A percentile compares a stretch with the other conserved stretches of the same genome.
These are phyloP conservation scores for Myxozyma neglecta DNA, from an alignment of 805 yeast genomes.

Conservation along the genomic window DNA sequence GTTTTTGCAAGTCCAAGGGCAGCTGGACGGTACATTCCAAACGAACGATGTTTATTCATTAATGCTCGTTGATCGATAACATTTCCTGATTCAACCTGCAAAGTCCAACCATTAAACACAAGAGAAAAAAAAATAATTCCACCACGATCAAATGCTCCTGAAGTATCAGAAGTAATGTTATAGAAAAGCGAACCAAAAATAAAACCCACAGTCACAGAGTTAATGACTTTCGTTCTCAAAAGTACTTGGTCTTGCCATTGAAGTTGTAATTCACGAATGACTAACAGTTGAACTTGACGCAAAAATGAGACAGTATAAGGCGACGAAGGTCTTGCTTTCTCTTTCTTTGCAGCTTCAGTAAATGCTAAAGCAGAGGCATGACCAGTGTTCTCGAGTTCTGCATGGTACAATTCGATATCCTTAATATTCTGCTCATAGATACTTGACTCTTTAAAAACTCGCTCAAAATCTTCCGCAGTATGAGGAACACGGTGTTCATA, in stretches of 20 bases:
- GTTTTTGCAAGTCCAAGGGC: conserved; percentile 67
- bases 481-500: conserved; percentile 51
- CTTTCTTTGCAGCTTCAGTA: conserved; percentile 14
- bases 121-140: conserved; percentile 55
- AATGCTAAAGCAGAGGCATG: conserved; percentile 18
- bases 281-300: conserved; percentile 19
- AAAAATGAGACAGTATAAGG: conserved; percentile 32
- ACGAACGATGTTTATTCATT: conserved; percentile 59
- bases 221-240: conserved; percentile 17
- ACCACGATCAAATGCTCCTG: conserved; percentile 55
- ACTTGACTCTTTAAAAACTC: conserved; percentile 52
- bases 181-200: conserved; percentile 55
- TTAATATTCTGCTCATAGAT: conserved; percentile 45
- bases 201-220: conserved; percentile 53
- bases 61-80: conserved; percentile 57
- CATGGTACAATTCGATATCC: conserved; percentile 45
- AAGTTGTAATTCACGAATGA: conserved; percentile 23
- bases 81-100: conserved; percentile 55
- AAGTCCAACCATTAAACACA: conserved; percentile 60
- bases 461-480: conserved; percentile 49
- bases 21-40: conserved; percentile 59
- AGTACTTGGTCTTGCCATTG: conserved; percentile 31
- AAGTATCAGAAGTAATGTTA: conserved; percentile 47
- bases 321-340: conserved; percentile 9
- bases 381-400: conserved; percentile 21